Conservation (phyloP, 768 basidiomycete genomes). For the Hericium alpestre region DNA sequence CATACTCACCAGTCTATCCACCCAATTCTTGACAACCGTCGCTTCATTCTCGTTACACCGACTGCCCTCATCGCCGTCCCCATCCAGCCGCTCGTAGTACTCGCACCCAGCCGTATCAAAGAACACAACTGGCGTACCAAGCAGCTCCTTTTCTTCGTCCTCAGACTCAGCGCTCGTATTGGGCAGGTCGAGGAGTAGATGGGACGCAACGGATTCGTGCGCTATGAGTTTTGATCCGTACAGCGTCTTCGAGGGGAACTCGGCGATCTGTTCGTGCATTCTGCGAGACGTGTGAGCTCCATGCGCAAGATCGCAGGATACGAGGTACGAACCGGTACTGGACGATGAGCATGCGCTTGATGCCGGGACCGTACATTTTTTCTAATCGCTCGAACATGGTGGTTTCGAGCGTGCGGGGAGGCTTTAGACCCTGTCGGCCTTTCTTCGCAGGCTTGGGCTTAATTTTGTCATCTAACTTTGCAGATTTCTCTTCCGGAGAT, state of each 20-base stretch:
- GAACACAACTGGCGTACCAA: conserved; percentile 78
- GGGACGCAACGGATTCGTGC: conserved; percentile 57
- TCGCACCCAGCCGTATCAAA: conserved; percentile 93
- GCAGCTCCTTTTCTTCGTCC: conserved; percentile 60
- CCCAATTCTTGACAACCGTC: conserved; percentile 73
- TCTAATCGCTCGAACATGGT: conserved; percentile 92
- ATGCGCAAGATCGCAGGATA: not conserved
- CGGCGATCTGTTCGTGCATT: conserved; percentile 81
- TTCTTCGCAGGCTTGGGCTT: not conserved
- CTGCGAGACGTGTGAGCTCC: conserved; percentile 25
- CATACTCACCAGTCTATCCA: conserved; percentile 58
- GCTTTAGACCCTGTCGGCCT: conserved; percentile 26
- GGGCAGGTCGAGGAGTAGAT: conserved; percentile 63
- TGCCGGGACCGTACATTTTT: conserved; percentile 68
- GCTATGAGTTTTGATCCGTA: conserved; percentile 66
- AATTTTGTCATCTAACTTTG: not conserved
- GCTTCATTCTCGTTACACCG: conserved; percentile 94
- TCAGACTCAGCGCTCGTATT: conserved; percentile 39
- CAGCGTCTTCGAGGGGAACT: conserved; percentile 75
- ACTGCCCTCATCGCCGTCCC: conserved; percentile 79
- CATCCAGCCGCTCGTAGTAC: conserved; percentile 77
- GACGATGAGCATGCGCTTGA: conserved; percentile 80
- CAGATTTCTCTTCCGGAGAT: not conserved
- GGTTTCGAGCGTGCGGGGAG: conserved; percentile 68
- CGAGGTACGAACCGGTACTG: conserved; percentile 67